phyloP scores from a whole-genome alignment of 768 basidiomycete genomes.

The Tephrocybe sp. region DNA sequence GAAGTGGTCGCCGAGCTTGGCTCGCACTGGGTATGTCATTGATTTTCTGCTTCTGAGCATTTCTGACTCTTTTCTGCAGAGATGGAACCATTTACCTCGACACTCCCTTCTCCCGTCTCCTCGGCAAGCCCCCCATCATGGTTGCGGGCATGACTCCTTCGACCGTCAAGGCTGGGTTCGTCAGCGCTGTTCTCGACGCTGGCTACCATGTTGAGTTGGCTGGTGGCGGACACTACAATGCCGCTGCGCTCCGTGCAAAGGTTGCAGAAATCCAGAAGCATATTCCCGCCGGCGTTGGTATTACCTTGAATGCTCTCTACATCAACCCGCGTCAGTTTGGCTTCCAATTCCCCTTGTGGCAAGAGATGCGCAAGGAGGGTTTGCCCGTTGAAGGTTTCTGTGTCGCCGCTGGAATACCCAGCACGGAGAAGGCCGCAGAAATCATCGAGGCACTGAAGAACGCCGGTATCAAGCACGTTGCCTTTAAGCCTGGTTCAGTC shows the following conservation, averaged over 20 bases:
- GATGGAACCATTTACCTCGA: constrained; percentile 93
- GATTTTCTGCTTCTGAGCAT: not conserved
- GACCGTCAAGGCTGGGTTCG: constrained; percentile 94
- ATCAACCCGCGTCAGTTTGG: constrained; percentile 97
- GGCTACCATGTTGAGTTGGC: constrained; percentile 97
- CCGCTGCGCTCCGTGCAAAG: constrained; percentile 83
- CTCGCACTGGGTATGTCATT: constrained; percentile 80
- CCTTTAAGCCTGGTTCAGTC: constrained; percentile 98
- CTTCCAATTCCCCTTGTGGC: constrained; percentile 98
- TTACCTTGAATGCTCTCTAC: constrained; percentile 94
- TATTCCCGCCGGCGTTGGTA: constrained; percentile 84
- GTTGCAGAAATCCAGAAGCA: constrained; percentile 87
- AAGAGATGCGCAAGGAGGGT: constrained; percentile 94
- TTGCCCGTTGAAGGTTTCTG: constrained; percentile 98
- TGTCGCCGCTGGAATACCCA: constrained; percentile 96
- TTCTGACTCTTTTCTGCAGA: constrained; percentile 36
- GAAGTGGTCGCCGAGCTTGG: constrained; percentile 79
- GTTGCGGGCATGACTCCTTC: constrained; percentile 99
- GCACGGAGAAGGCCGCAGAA: constrained; percentile 94
- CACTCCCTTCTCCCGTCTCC: constrained; percentile 92
- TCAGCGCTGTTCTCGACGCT: constrained; percentile 87
- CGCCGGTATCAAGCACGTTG: constrained; percentile 92
- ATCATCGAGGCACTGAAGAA: constrained; percentile 81
- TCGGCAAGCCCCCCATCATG: constrained; percentile 98
- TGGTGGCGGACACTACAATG: constrained; percentile 96